Conservation (phyloP, 805 yeast species). For the Myxozyma udenii region DNA sequence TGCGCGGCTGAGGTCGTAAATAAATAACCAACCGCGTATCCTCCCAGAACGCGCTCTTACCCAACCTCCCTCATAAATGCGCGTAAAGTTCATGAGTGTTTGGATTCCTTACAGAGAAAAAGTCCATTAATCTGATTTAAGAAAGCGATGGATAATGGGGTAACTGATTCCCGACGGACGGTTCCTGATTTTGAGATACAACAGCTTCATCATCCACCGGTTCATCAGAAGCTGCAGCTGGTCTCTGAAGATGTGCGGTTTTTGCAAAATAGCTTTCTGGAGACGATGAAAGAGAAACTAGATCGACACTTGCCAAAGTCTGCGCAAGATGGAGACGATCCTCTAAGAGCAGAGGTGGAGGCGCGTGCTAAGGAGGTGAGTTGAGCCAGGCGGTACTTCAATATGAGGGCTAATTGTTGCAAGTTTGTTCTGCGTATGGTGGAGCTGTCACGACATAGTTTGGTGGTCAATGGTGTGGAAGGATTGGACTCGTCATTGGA, state of each 20-base stretch:
- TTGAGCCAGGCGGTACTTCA: neutral
- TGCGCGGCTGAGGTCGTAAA: too few relatives aligned
- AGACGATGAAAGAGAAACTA: conserved; percentile 46
- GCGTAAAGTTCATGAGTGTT: too few relatives aligned
- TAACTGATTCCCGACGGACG: conserved; percentile 20
- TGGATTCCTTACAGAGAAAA: too few relatives aligned
- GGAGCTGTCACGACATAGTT: conserved; percentile 51
- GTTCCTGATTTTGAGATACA: conserved; percentile 24
- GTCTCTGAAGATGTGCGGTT: conserved; percentile 46
- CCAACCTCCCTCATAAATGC: too few relatives aligned
- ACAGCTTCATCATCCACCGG: conserved; percentile 27
- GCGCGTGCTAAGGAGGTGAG: conserved; percentile 41
- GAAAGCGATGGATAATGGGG: too few relatives aligned
- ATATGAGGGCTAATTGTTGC: neutral
- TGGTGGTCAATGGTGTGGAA: conserved; percentile 56
- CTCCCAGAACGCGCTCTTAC: too few relatives aligned
- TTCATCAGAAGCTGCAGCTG: conserved; percentile 29
- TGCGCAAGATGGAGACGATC: conserved; percentile 34
- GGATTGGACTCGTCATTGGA: conserved; percentile 33
- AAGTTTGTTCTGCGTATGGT: conserved; percentile 50
- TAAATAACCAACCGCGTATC: too few relatives aligned
- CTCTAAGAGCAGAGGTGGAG: conserved; percentile 46
- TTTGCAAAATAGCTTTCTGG: conserved; percentile 46
- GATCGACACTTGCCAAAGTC: conserved; percentile 46
- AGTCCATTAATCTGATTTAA: too few relatives aligned